Evolutionary conservation across 352 stramenopile species (phyloP).

Genomic region (Pythium utonaiense): DNA sequence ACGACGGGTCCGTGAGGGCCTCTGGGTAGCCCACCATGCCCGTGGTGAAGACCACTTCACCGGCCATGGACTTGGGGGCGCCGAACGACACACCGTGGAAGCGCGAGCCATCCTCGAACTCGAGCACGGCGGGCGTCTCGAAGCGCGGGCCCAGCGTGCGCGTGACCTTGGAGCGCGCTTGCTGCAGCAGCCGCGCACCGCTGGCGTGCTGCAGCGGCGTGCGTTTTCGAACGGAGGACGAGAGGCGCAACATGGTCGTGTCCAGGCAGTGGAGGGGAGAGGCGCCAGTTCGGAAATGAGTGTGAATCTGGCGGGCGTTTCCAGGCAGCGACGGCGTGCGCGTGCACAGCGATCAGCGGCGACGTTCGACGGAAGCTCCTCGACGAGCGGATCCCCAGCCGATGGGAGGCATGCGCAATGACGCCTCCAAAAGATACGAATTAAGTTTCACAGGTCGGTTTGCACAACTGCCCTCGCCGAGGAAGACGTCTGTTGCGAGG

Average conservation of each 20-base stretch:
- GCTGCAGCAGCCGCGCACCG: constrained; percentile 53
- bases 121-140: constrained; percentile 77
- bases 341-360: too few relatives aligned
- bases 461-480: constrained; percentile 9
- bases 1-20: constrained; percentile 97
- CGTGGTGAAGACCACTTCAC: constrained; percentile 98
- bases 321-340: too few relatives aligned
- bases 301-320: too few relatives aligned
- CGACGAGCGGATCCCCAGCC: neutral
- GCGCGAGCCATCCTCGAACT: constrained; percentile 78
- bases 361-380: neutral
- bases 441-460: constrained; percentile 22
- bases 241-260: constrained; percentile 61
- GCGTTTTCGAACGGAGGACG: constrained; percentile 58
- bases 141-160: constrained; percentile 77
- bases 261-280: neutral
- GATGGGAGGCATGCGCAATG: constrained; percentile 19
- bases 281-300: constrained; percentile 24
- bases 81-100: constrained; percentile 82
- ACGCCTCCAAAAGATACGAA: constrained; percentile 28
- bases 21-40: constrained; percentile 99
- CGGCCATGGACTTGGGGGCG: constrained; percentile 78
- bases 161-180: constrained; percentile 64
- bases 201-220: constrained; percentile 62
- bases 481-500: constrained; percentile 4